Evolutionary conservation across 768 basidiomycete species (phyloP).

Genomic region (Podaxis sp.): DNA sequence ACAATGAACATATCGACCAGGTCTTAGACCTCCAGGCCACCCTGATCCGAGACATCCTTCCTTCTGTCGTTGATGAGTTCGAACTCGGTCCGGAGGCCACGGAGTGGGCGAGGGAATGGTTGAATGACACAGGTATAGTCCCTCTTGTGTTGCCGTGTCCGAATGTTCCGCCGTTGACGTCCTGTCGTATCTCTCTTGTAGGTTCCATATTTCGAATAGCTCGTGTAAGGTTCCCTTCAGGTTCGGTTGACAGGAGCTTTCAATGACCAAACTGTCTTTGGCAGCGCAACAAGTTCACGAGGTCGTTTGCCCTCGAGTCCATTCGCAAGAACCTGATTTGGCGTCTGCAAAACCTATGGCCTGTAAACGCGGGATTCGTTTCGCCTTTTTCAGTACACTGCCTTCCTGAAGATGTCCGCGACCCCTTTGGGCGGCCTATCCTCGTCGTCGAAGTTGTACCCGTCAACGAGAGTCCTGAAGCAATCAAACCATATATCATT

Average conservation of each 20-base stretch:
- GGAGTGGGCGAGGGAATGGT: slow-evolving; percentile 59
- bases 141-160: neutral
- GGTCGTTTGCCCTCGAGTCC: slow-evolving; percentile 60
- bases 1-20: slow-evolving; percentile 45
- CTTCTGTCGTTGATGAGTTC: slow-evolving; percentile 58
- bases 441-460: slow-evolving; percentile 49
- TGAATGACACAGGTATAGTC: slow-evolving; percentile 61
- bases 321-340: slow-evolving; percentile 54
- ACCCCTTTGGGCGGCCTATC: slow-evolving; percentile 67
- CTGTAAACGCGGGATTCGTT: slow-evolving; percentile 23
- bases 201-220: slow-evolving; percentile 60
- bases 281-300: slow-evolving; percentile 68
- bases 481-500: slow-evolving; percentile 41
- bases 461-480: slow-evolving; percentile 36
- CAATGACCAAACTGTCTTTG: slow-evolving; percentile 13
- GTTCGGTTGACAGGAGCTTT: slow-evolving; percentile 8
- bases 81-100: slow-evolving; percentile 43
- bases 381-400: slow-evolving; percentile 43
- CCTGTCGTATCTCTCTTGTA: slow-evolving; percentile 26
- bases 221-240: slow-evolving; percentile 43
- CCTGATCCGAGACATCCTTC: slow-evolving; percentile 55
- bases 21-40: slow-evolving; percentile 48
- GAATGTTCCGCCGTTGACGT: neutral
- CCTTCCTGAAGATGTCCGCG: slow-evolving; percentile 51
- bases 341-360: slow-evolving; percentile 49